Base-by-base conservation (phyloP, 2,329 filamentous ascomycete species). In the Nigrograna mackinnonii region DNA sequence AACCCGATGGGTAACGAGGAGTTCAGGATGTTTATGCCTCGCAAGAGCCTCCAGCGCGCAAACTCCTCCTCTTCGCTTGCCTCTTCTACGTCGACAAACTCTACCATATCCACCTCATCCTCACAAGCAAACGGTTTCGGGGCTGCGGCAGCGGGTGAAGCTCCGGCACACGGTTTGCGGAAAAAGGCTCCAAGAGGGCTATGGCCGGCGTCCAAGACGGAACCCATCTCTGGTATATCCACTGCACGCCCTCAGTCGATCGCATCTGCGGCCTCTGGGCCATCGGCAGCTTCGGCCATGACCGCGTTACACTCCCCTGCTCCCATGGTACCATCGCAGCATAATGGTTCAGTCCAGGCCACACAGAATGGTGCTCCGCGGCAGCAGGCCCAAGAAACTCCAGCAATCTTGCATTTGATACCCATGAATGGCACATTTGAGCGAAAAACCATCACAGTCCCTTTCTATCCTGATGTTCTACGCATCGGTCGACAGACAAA, bases 381-480 rank as follows among this genome's bases (percentile, higher is more conserved):
- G 28, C 50, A 62, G 38, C 72, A 75, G 50, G 59, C 56, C 20
- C 67, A 76, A 22, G 83, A 86, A 43, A 81, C 82, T 5, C 83
- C 88, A 39, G 89, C 91, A 1, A 85, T 96, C 17, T 79, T 96
- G 31, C 90, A 91, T 48, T 81, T 99, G 4, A 74, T 92, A 5
- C 95, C 94, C 1, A 83, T 97, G 60, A 99, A 99, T 63, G 89
- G 90, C 44, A 97, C 92, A 1, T 99, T 99, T 65, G 94, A 97
- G 68, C 86, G 91, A 60, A 99, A 99, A 73, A 94, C 91, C 32
- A 97, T 99, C 57, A 89, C 82, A 22, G 89, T 99, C 2, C 94
- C 94, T 0, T 96, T 88, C 66, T 88, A 83, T 51, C 94, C 94
- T n/a, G 92, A 97, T n/a, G 87, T 89, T 30, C 77, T 99, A 37